Base-by-base conservation (phyloP, 2,329 filamentous ascomycete species). In the Colletotrichum sp. region DNA sequence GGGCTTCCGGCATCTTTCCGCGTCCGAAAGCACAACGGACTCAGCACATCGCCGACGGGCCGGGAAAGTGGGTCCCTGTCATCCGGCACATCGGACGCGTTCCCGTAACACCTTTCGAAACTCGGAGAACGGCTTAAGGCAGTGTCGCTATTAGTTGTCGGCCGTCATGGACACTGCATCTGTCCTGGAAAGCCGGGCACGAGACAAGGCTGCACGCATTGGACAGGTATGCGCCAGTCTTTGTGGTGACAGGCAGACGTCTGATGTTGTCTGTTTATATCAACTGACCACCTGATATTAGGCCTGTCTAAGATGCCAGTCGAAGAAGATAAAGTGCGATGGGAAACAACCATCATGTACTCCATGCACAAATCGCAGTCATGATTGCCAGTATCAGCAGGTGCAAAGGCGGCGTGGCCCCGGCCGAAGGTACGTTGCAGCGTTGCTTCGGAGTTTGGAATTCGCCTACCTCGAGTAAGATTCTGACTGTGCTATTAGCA, bases 261-360 rank as follows among this genome's bases (percentile, higher is more conserved):
- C 15, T 64, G 3, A 10, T 34, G 32, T 8, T n/a, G 0, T 62
- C 2, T 63, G 13, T 21, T 36, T 0, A 16, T 21, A 13, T 39
- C 62, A 2, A 2, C 62, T 64, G 32, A 64, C 62, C 13, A 21
- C 34, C n/a, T 21, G n/a, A n/a, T 16, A 8, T 9, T 15, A 77
- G 76, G 74, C 76, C 18, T 77, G 76, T 44, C 34, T 73, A 16
- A 69, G 76, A 74, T 77, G 76, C 16, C 60, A 76, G n/a, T 74
- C 68, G 2, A 76, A 76, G 30, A 77, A 77, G 49, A 74, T 76
- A 36, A 76, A 76, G 24, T 77, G 76, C 16, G 76, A 77, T 21
- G 76, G 74, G 2, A 70, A 9, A 28, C 60, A 24, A 13, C 76
- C 76, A n/a, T 70, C 69, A 4, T 77, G 76, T 24, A 69, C 76